A percentile compares a stretch with the other conserved stretches of the same genome.
Evolutionary conservation across 768 basidiomycete species (phyloP).

Genomic region (Goffeauzyma gilvescens): DNA sequence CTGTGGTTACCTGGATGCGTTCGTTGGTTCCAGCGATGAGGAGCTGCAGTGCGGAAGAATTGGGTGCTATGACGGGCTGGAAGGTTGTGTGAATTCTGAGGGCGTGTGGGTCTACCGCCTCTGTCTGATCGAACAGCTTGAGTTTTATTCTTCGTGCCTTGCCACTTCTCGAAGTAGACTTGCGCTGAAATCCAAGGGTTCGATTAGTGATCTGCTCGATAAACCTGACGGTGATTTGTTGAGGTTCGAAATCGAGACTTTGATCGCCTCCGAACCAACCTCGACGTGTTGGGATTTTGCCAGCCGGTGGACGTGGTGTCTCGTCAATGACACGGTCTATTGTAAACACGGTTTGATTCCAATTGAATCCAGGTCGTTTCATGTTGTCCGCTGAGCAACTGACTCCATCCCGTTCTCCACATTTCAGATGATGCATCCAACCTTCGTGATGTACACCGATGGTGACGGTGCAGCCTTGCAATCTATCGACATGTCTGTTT

Average conservation of each 20-base stretch:
- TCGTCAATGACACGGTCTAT: too few species aligned
- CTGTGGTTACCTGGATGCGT: slow-evolving; percentile 7
- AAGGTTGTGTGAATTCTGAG: too few species aligned
- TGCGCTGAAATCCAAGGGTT: slow-evolving; percentile 3
- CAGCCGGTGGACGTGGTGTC: too few species aligned
- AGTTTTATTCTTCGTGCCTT: slow-evolving; percentile 5
- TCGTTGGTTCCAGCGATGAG: slow-evolving; percentile 17
- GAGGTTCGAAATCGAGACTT: too few species aligned
- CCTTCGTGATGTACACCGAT: slow-evolving; percentile 24
- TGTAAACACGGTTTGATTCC: slow-evolving; percentile 8
- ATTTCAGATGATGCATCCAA: slow-evolving; percentile 23
- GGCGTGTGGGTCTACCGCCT: slow-evolving; percentile 9
- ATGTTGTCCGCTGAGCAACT: slow-evolving; percentile 11
- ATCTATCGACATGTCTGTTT: slow-evolving; percentile 18
- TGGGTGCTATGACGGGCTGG: too few species aligned
- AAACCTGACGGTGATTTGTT: too few species aligned
- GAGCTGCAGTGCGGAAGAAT: slow-evolving; percentile 19
- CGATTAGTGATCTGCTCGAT: slow-evolving; percentile 1
- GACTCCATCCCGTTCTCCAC: slow-evolving; percentile 10
- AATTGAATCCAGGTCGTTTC: slow-evolving; percentile 5
- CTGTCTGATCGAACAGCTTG: slow-evolving; percentile 1
- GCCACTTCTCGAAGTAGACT: not conserved
- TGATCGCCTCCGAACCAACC: too few species aligned
- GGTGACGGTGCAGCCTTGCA: slow-evolving; percentile 26
- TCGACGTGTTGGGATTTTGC: too few species aligned